phyloP scores from a whole-genome alignment of 1,284 basidiomycete species.

The Malassezia caprae region DNA sequence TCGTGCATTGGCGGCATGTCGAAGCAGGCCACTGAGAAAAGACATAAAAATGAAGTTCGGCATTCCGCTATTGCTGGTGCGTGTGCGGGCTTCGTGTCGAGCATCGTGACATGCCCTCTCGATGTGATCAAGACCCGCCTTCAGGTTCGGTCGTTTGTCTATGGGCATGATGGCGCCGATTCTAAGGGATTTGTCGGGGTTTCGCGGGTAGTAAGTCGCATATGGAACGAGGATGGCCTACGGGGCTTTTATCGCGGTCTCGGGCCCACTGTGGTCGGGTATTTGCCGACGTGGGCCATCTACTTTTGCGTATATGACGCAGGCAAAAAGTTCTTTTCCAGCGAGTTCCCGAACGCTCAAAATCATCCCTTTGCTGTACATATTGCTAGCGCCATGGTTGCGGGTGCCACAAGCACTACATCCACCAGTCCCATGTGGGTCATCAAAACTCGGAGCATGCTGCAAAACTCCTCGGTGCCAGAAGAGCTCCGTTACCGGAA shows the following conservation, averaged over 20 bases:
- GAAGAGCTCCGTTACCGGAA: slow-evolving; percentile 27
- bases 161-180: background rate
- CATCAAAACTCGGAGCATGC: slow-evolving; percentile 45
- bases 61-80: slow-evolving; percentile 50
- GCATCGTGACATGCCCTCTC: slow-evolving; percentile 87
- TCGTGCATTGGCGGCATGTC: slow-evolving; percentile 3
- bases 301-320: slow-evolving; percentile 46
- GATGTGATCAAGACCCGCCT: slow-evolving; percentile 95
- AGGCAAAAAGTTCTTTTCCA: slow-evolving; percentile 23
- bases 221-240: slow-evolving; percentile 38
- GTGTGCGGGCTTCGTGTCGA: slow-evolving; percentile 70
- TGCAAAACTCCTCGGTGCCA: slow-evolving; percentile 20
- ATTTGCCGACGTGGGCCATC: slow-evolving; percentile 47
- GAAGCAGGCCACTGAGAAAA: background rate
- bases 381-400: slow-evolving; percentile 41
- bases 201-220: slow-evolving; percentile 14
- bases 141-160: slow-evolving; percentile 62
- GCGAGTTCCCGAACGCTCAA: background rate
- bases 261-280: slow-evolving; percentile 44
- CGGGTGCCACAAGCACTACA: slow-evolving; percentile 38
- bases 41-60: slow-evolving; percentile 1
- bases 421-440: slow-evolving; percentile 46
- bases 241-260: slow-evolving; percentile 45
- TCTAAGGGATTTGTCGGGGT: background rate
- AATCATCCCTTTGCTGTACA: slow-evolving; percentile 31